Evolutionary conservation across 371 early-diverging fungal genomes (phyloP).

Genomic region (Batkoa obscura): DNA sequence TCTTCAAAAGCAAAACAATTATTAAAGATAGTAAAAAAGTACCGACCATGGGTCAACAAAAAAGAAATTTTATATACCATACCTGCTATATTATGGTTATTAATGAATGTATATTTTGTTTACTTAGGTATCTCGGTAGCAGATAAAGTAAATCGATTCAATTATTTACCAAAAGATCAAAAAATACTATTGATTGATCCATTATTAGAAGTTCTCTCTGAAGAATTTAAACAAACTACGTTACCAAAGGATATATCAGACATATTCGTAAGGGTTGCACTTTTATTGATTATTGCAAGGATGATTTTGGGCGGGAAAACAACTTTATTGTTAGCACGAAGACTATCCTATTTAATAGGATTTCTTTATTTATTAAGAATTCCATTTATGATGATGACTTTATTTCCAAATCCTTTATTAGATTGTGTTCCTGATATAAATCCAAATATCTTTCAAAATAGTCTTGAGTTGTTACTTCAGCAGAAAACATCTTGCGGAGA

Average conservation of each 20-base stretch:
- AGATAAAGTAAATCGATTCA: not conserved
- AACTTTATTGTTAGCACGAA: not conserved
- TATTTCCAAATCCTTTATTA: slow-evolving; percentile 1
- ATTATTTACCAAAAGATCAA: not conserved
- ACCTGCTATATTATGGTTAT: not conserved
- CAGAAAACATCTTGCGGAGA: slow-evolving; percentile 2
- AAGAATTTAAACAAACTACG: not conserved
- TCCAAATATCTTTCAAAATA: not conserved
- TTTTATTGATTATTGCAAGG: not conserved
- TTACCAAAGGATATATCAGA: not conserved
- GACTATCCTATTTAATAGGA: not conserved
- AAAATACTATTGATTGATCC: not conserved
- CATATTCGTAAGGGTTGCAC: not conserved
- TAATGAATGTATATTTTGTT: not conserved
- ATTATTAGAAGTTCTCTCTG: not conserved
- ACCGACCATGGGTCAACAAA: not conserved
- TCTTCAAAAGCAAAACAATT: too few relatives aligned
- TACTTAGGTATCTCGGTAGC: not conserved
- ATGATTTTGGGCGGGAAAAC: not conserved
- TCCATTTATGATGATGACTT: slow-evolving; percentile 1
- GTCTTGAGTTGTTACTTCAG: not conserved
- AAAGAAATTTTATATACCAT: not conserved
- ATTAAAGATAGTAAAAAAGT: not conserved
- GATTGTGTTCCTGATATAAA: not conserved
- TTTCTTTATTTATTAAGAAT: not conserved